These are phyloP conservation scores for Coemansia sp. DNA, from an alignment of 192 early-diverging fungal genomes.

Conservation along the genomic window DNA sequence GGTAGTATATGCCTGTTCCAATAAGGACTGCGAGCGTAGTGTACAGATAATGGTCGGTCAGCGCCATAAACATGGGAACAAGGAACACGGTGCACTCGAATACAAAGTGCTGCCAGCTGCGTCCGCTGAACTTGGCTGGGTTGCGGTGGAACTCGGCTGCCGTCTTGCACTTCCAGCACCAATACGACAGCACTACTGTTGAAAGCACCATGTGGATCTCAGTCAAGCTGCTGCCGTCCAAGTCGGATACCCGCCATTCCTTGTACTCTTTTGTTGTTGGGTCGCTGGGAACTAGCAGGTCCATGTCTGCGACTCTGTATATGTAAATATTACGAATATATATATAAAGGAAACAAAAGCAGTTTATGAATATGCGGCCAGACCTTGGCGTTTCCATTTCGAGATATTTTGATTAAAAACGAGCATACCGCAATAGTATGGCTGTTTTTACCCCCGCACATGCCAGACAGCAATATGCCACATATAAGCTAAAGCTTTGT, in stretches of 20 bases:
- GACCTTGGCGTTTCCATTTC: not conserved
- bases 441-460: not conserved
- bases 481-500: not conserved
- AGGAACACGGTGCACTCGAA: constrained; percentile 40
- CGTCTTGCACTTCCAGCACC: constrained; percentile 56
- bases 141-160: constrained; percentile 46
- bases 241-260: constrained; percentile 48
- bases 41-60: constrained; percentile 38
- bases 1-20: constrained; percentile 30
- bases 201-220: constrained; percentile 48
- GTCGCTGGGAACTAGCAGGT: constrained; percentile 16
- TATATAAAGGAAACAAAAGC: not conserved
- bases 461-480: not conserved
- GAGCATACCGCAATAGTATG: not conserved
- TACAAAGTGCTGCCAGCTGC: constrained; percentile 19
- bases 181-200: constrained; percentile 42
- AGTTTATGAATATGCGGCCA: not conserved
- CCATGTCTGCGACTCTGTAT: not conserved
- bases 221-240: constrained; percentile 47
- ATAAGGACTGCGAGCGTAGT: constrained; percentile 16
- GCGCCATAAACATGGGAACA: constrained; percentile 43
- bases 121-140: constrained; percentile 22
- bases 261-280: constrained; percentile 52
- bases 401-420: not conserved
- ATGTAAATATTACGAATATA: not conserved